Base-by-base conservation (phyloP, 805 yeast genomes). In the Zygosaccharomyces pseudorouxii region DNA sequence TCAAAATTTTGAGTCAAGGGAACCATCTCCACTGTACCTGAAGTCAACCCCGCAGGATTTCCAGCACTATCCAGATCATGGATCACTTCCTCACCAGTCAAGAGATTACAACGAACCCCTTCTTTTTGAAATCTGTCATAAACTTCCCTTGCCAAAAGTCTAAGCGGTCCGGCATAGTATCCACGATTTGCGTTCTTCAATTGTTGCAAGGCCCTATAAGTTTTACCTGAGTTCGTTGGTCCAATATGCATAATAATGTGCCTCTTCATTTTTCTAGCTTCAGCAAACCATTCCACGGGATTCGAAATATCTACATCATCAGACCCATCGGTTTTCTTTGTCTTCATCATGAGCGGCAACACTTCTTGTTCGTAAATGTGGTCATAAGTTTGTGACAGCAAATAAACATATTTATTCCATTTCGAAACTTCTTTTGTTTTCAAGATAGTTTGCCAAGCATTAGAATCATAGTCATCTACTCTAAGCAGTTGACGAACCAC, bases 151-250 rank as follows among this genome's bases (percentile, higher is more conserved):
- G 98, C 99, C 45, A 93, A 72, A 48, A 93, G 72, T 51, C 99
- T 74, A 41, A 93, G 70, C 0, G 99, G 99, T 0, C 98, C 98
- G 0, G 98, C 98, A 67, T 84, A 93, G 55, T 85, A 86, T 0
- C 99, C 99, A 16, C 81, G 75, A 28, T 80, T 73, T 12, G 89
- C 81, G 18, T 66, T 59, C 56, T 81, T 81, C 42, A 93, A 72
- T 47, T 80, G 75, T 57, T 84, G 74, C 40, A 93, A 69, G 0
- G 98, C 96, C 42, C 79, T 77, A 62, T 87, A 86, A 0, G 98
- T 93, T 60, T 93, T 93, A 10, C 99, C 99, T 55, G 93, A 83
- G 64, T 93, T 93, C 0, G 99, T 93, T 1, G 99, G 99, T 0
- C 99, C 99, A 9, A 93, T 87, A 64, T 93, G 99, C 81, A 93